Percentiles rank a stretch among this genome's conserved stretches.
Conservation (phyloP, 495 filamentous ascomycete species). For the Penicillium egyptiacum region DNA sequence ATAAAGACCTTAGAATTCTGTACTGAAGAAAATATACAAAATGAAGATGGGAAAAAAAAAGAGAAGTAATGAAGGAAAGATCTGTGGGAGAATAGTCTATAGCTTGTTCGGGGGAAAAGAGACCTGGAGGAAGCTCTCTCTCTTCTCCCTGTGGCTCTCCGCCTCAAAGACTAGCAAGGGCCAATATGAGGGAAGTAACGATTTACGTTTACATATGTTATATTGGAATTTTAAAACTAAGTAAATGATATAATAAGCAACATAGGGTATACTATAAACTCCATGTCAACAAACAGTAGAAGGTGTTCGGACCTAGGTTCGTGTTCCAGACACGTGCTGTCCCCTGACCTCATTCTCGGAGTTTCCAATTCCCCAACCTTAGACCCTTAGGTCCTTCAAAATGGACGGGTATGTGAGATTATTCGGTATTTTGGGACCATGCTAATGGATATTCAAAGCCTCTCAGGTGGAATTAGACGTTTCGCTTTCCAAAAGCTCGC, state of each 20-base stretch:
- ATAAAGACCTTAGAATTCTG: background rate
- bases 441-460: conserved; percentile 23
- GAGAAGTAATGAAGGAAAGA: background rate
- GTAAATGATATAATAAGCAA: background rate
- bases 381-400: conserved; percentile 6
- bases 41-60: background rate
- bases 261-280: background rate
- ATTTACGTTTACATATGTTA: background rate
- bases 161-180: background rate
- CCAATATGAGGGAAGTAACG: background rate
- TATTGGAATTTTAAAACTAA: background rate
- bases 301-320: conserved; percentile 17
- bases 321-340: conserved; percentile 21
- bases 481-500: conserved; percentile 73
- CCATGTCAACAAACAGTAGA: background rate
- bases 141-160: conserved; percentile 1
- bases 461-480: conserved; percentile 52
- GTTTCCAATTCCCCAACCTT: background rate
- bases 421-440: background rate
- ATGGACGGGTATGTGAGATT: conserved; percentile 28
- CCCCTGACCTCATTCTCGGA: conserved; percentile 13
- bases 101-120: background rate
- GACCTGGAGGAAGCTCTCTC: conserved; percentile 5
- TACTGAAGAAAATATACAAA: background rate
- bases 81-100: background rate